Base-by-base conservation (phyloP, 1,284 basidiomycete genomes). In the Irpex sp. region DNA sequence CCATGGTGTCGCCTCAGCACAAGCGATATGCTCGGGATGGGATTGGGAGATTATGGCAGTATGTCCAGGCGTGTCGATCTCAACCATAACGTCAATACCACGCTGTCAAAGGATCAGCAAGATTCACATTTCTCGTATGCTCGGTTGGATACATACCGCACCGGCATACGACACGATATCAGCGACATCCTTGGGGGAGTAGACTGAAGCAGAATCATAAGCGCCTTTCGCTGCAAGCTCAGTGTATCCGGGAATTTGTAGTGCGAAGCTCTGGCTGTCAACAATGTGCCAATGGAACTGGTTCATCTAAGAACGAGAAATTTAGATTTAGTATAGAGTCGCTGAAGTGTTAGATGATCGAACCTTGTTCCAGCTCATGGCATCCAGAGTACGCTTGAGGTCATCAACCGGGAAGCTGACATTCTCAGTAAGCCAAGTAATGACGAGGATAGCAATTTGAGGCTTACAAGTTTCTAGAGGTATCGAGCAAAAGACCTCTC, bases 321-420 rank as follows among this genome's bases (percentile, higher is more conserved):
- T 47, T 46, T 35, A 33, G 3, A 21, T 7, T 46, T n/a, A 8
- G 17, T 13, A 46, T 11, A 6, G 31, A 33, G 5, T 33, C 6
- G 15, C 39, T 33, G 35, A 54, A 35, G 31, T 6, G 5, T 33
- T 33, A 6, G 6, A 35, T 35, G 53, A 9, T 63, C 79, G 72
- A 59, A 93, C 86, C 80, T 97, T 97, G 67, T 91, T 90, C 83
- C 85, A 87, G 64, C 88, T 88, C 93, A 95, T 95, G 1, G 90
- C 87, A 67, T 95, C 90, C 17, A 97, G 74, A 5, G 89, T 90
- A 36, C 88, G 83, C 62, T 88, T 81, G 70, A 95, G 84, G 68
- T 90, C 87, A 0, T 71, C 57, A 5, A 89, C 80, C 0, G 89
- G 82, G 76, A 88, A 92, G 72, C 89, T 90, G 65, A 6, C 5